phyloP scores from a whole-genome alignment of 805 yeast genomes.

The Starmerella sirachaensis region DNA sequence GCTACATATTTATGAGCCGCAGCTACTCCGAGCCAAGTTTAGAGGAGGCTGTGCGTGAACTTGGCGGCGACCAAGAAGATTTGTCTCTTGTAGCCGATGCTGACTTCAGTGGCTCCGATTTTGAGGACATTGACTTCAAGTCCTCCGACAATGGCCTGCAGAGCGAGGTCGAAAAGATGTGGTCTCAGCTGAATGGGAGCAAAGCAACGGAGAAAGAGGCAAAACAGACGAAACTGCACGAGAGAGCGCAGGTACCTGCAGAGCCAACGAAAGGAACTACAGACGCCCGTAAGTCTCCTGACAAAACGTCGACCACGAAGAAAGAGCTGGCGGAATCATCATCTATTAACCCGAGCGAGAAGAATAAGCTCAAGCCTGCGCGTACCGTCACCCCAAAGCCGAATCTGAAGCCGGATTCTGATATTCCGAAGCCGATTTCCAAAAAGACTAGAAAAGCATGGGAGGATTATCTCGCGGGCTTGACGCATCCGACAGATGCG shows the following conservation, averaged over 20 bases:
- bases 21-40: slow-evolving; percentile 26
- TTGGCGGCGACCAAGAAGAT: slow-evolving; percentile 85
- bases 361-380: not conserved
- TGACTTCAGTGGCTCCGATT: slow-evolving; percentile 29
- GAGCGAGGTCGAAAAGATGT: slow-evolving; percentile 20
- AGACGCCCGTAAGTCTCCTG: slow-evolving; percentile 1
- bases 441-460: slow-evolving; percentile 14
- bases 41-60: slow-evolving; percentile 60
- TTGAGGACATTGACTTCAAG: slow-evolving; percentile 29
- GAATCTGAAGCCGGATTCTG: not conserved
- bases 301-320: slow-evolving; percentile 31
- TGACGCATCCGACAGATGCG: slow-evolving; percentile 16
- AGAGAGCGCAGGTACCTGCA: not conserved
- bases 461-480: slow-evolving; percentile 10
- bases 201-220: not conserved
- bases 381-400: no score
- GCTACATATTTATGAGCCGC: not conserved
- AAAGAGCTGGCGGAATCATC: no score
- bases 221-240: not conserved
- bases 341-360: no score
- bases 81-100: slow-evolving; percentile 48
- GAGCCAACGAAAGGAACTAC: no score
- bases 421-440: slow-evolving; percentile 2
- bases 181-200: slow-evolving; percentile 15
- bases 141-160: slow-evolving; percentile 15